phyloP scores from a whole-genome alignment of 371 early-diverging fungal genomes.

The Chytridium lagenaria region DNA sequence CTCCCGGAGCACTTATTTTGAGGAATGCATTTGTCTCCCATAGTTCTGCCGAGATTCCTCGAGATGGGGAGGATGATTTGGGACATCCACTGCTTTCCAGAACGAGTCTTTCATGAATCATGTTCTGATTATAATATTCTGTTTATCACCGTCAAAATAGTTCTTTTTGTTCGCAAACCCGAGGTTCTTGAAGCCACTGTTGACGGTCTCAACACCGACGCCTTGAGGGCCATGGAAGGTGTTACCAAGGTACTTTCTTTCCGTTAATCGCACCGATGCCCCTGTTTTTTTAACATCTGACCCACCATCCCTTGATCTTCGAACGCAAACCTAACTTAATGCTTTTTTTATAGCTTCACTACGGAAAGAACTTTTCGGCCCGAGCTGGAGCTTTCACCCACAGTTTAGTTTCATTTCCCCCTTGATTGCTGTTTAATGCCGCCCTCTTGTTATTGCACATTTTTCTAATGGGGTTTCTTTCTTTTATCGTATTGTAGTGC shows the following conservation, averaged over 20 bases:
- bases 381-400: neutral
- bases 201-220: neutral
- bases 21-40: no score
- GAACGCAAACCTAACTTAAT: neutral
- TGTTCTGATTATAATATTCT: no score
- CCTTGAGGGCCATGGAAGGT: neutral
- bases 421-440: neutral
- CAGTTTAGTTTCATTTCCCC: neutral
- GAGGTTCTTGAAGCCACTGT: neutral
- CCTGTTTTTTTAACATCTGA: no score
- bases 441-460: no score
- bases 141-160: neutral
- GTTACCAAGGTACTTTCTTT: neutral
- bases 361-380: slow-evolving; percentile 7
- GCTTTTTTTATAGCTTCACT: neutral
- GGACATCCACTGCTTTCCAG: no score
- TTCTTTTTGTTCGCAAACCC: neutral
- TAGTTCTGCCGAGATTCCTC: no score
- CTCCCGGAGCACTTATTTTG: no score
- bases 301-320: neutral
- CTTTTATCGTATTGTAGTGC: neutral
- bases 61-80: no score
- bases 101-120: no score
- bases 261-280: no score
- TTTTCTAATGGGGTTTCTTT: no score